Base-by-base conservation (phyloP, 768 basidiomycete species). In the Tricholoma terreum region DNA sequence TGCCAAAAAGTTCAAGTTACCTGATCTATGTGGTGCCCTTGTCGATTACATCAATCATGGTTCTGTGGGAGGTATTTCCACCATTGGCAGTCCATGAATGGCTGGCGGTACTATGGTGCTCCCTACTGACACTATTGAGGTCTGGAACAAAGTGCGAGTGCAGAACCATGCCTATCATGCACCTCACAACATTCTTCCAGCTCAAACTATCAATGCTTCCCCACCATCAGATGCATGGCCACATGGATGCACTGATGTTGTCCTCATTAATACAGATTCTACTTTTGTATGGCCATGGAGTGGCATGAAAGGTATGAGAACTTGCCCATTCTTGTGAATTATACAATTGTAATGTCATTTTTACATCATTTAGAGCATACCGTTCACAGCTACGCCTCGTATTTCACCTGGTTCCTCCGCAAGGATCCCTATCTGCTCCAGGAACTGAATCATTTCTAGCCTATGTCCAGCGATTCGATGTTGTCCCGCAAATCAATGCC, bases 391-490 rank as follows among this genome's bases (percentile, higher is more conserved):
- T 36, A 31, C 14, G 11, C 27, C 51, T 52, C 6, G 33, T 36
- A 14, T 52, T 52, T 22, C 30, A 17, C 10, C n/a, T 52, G 10
- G 51, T 52, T n/a, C 27, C 24, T 24, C 24, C 52, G 19, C 9
- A 8, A 9, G n/a, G 19, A 14, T 42, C 27, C 6, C 34, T 15
- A 12, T 9, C 22, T 14, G n/a, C 14, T 22, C n/a, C 45, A 49
- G 46, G 46, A n/a, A 33, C 22, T 46, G 56, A 33, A 12, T 11
- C 30, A 38, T 61, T 49, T 17, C n/a, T 49, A 11, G n/a, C 46
- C 22, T 49, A 49, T 24, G n/a, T 49, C 11, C 46, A 49, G 19
- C n/a, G n/a, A 11, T 49, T 49, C n/a, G 30, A 49, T 9, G 19
- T 49, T 24, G 43, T 45, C 9, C 43, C 43, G 9, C 10, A 45